phyloP scores from a whole-genome alignment of 73 alveolate genomes.

The Uronychia binucleata region DNA sequence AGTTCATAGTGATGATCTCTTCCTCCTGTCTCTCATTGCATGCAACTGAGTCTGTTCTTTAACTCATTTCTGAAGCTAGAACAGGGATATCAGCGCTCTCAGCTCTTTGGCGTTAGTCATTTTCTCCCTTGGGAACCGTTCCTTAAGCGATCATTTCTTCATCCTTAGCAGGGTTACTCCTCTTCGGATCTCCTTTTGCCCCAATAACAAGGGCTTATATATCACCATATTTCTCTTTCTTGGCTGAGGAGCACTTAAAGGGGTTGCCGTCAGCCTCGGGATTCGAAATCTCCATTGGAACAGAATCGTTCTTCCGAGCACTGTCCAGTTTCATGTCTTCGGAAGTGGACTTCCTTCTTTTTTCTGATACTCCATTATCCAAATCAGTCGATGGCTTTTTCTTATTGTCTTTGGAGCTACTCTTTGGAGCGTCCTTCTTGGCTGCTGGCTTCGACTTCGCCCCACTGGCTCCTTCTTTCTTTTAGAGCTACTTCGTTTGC shows the following conservation, averaged over 20 bases:
- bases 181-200: neutral
- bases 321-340: too few relatives aligned
- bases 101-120: too few relatives aligned
- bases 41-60: neutral
- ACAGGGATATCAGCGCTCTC: neutral
- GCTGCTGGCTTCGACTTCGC: neutral
- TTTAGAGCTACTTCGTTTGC: neutral
- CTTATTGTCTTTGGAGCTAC: neutral
- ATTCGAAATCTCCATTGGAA: too few relatives aligned
- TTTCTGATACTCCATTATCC: neutral
- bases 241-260: too few relatives aligned
- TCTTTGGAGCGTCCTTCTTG: neutral
- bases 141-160: neutral
- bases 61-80: neutral
- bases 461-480: too few relatives aligned
- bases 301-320: too few relatives aligned
- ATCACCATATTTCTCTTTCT: neutral
- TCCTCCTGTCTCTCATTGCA: neutral
- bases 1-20: too few relatives aligned
- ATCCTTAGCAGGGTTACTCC: too few relatives aligned
- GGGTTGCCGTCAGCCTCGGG: too few relatives aligned
- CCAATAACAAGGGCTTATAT: neutral
- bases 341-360: too few relatives aligned
- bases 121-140: too few relatives aligned
- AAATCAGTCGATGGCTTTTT: neutral